A percentile compares a stretch with the other conserved stretches of the same genome.
phyloP scores from a whole-genome alignment of 768 basidiomycete species.

The Amanita pallidorosea region DNA sequence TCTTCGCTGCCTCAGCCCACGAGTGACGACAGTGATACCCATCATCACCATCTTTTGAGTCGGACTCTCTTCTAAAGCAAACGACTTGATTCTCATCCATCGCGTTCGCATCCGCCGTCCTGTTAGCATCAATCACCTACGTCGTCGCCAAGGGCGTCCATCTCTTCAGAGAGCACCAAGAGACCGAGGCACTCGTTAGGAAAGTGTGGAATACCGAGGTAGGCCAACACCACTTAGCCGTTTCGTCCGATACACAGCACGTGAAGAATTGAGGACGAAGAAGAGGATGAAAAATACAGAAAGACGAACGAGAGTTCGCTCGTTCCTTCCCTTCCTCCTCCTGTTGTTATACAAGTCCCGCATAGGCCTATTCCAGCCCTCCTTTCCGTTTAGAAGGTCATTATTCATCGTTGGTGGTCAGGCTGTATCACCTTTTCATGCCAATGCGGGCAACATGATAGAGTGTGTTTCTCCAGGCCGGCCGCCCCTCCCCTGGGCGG shows the following conservation, averaged over 20 bases:
- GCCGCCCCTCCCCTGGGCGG: neutral
- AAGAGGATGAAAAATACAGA: neutral
- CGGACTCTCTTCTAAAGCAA: neutral
- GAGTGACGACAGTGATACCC: neutral
- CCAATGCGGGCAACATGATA: neutral
- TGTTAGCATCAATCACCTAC: neutral
- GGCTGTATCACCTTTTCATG: neutral
- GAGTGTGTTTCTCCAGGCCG: neutral
- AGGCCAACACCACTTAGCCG: neutral
- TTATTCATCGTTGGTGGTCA: neutral
- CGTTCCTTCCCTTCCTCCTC: neutral
- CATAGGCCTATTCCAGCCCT: neutral
- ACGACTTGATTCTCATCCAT: neutral
- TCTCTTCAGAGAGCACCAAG: constrained; percentile 1
- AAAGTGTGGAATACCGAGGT: constrained; percentile 1
- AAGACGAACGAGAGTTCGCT: neutral
- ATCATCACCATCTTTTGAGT: neutral
- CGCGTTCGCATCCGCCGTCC: neutral
- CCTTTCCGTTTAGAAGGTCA: neutral
- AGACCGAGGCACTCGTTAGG: constrained; percentile 1
- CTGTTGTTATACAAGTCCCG: neutral
- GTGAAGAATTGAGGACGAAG: neutral
- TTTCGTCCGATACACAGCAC: too few relatives aligned
- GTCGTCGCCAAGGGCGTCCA: neutral
- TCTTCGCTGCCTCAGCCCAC: neutral